A percentile compares a stretch with the other conserved stretches of the same genome.
Evolutionary conservation across 2,329 filamentous ascomycete species (phyloP).

Genomic region (Phialophora verrucosa): DNA sequence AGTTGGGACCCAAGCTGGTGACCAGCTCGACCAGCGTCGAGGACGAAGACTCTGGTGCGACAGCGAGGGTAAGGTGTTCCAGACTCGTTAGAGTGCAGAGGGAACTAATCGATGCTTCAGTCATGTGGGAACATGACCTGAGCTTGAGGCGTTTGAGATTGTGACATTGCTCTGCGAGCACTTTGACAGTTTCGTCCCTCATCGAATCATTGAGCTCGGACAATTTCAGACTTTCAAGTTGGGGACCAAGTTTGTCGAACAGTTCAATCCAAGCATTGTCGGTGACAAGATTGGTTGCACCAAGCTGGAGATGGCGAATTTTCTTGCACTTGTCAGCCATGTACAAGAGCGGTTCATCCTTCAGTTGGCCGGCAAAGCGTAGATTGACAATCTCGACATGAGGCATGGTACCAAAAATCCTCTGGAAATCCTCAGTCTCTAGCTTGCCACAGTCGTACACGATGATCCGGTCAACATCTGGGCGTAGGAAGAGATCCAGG

Average conservation of each 20-base stretch:
- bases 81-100: slow-evolving; percentile 69
- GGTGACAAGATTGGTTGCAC: slow-evolving; percentile 82
- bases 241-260: slow-evolving; percentile 67
- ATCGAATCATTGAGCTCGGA: slow-evolving; percentile 86
- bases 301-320: slow-evolving; percentile 76
- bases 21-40: slow-evolving; percentile 68
- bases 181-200: slow-evolving; percentile 69
- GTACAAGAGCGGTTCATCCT: slow-evolving; percentile 81
- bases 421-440: slow-evolving; percentile 74
- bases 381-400: slow-evolving; percentile 73
- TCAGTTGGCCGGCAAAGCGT: slow-evolving; percentile 88
- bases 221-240: slow-evolving; percentile 73
- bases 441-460: slow-evolving; percentile 71
- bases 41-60: slow-evolving; percentile 61
- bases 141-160: slow-evolving; percentile 78
- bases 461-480: slow-evolving; percentile 61
- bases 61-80: slow-evolving; percentile 75
- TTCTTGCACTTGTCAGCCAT: slow-evolving; percentile 72
- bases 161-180: slow-evolving; percentile 69
- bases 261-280: slow-evolving; percentile 76
- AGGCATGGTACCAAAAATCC: slow-evolving; percentile 78
- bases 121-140: slow-evolving; percentile 76
- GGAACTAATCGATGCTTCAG: slow-evolving; percentile 66
- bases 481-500: slow-evolving; percentile 55
- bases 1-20: slow-evolving; percentile 63